Conservation (phyloP, 768 basidiomycete species). For the Suillus luteus region DNA sequence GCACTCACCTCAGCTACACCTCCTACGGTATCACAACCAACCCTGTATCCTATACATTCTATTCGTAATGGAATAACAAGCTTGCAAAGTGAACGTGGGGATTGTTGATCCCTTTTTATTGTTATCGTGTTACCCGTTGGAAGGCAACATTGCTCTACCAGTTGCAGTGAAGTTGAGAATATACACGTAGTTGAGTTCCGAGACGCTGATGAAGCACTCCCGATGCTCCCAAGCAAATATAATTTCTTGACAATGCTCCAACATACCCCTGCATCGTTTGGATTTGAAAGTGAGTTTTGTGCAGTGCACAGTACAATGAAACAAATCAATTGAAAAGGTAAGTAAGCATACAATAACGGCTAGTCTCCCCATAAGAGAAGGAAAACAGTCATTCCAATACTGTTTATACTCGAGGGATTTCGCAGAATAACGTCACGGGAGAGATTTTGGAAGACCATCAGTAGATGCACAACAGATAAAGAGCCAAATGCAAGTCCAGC, state of each 20-base stretch:
- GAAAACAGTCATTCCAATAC: not conserved
- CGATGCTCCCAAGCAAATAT: no score
- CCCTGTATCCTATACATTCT: not conserved
- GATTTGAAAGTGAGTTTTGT: not conserved
- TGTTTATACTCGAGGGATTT: not conserved
- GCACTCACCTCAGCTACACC: no score
- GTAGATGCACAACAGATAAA: not conserved
- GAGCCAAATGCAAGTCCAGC: not conserved
- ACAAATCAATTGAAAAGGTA: not conserved
- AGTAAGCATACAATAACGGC: not conserved
- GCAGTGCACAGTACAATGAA: not conserved
- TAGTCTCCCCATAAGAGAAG: not conserved
- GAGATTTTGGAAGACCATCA: not conserved
- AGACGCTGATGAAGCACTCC: no score
- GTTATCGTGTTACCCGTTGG: not conserved
- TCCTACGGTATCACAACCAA: not conserved
- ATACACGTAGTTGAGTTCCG: not conserved
- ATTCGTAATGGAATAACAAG: constrained; percentile 6
- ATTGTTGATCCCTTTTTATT: not conserved
- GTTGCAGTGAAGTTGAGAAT: not conserved
- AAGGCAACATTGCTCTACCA: not conserved
- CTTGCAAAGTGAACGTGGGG: not conserved
- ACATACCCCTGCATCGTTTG: not conserved
- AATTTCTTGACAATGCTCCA: not conserved
- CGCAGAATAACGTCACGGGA: not conserved